A percentile compares a stretch with the other conserved stretches of the same genome.
phyloP scores from a whole-genome alignment of 2,329 filamentous ascomycete species.

The Orbilia quercus region DNA sequence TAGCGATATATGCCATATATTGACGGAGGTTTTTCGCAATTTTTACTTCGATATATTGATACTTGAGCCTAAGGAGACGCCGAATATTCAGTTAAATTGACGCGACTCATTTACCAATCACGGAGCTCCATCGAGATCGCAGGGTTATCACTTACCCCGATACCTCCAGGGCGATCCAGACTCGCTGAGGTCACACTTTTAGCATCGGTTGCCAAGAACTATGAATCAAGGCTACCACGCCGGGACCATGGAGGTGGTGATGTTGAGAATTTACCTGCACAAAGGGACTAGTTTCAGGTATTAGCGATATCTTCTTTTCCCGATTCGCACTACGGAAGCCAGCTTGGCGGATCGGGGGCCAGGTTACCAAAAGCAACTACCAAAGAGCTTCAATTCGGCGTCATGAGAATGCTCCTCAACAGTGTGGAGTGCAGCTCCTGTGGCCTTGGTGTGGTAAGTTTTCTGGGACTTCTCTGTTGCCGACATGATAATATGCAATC shows the following conservation, averaged over 20 bases:
- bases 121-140: not conserved
- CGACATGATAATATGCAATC: slow-evolving; percentile 29
- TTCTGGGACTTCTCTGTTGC: slow-evolving; percentile 67
- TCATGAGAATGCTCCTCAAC: slow-evolving; percentile 77
- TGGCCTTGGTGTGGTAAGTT: slow-evolving; percentile 77
- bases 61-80: slow-evolving; percentile 66
- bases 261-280: slow-evolving; percentile 39
- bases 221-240: slow-evolving; percentile 26
- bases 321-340: slow-evolving; percentile 1
- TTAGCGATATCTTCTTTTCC: slow-evolving; percentile 14
- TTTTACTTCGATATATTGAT: slow-evolving; percentile 79
- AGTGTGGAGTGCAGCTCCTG: slow-evolving; percentile 76
- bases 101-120: slow-evolving; percentile 30
- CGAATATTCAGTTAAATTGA: not conserved
- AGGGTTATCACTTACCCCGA: slow-evolving; percentile 68
- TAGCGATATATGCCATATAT: slow-evolving; percentile 24
- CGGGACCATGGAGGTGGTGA: slow-evolving; percentile 17
- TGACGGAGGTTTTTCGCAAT: slow-evolving; percentile 26
- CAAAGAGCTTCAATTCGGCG: slow-evolving; percentile 79
- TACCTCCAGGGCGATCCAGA: slow-evolving; percentile 87
- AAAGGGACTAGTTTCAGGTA: slow-evolving; percentile 38
- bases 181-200: slow-evolving; percentile 67
- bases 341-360: slow-evolving; percentile 11
- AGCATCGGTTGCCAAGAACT: slow-evolving; percentile 35
- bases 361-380: slow-evolving; percentile 82